phyloP scores from a whole-genome alignment of 2,329 filamentous ascomycete genomes.

The Sordariomycetes sp. region DNA sequence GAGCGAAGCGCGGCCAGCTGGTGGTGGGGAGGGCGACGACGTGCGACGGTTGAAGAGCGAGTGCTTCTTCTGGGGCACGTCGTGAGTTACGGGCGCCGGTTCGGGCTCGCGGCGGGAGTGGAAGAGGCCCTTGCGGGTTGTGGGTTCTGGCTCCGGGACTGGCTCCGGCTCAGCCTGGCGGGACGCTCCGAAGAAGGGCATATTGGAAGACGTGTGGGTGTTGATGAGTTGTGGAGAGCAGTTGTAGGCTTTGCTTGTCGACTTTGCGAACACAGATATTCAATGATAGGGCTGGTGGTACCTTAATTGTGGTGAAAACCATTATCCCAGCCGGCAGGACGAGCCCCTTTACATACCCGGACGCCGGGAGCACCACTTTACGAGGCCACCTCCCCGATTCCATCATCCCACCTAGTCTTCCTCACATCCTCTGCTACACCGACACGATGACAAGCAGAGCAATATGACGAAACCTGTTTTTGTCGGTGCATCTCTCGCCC shows the following conservation, averaged over 20 bases:
- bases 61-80: constrained; percentile 17
- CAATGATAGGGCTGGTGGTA: too few relatives aligned
- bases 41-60: constrained; percentile 25
- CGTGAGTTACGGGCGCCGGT: not conserved
- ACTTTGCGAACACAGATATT: too few relatives aligned
- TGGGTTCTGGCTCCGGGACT: constrained; percentile 1
- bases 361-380: not conserved
- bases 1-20: constrained; percentile 3
- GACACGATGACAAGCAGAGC: too few relatives aligned
- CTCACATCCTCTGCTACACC: not conserved
- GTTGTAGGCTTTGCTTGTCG: too few relatives aligned
- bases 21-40: constrained; percentile 11
- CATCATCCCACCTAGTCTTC: not conserved
- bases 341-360: not conserved
- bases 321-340: not conserved
- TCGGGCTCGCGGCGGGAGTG: constrained; percentile 1
- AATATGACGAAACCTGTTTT: constrained; percentile 2
- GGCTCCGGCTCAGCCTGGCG: constrained; percentile 5
- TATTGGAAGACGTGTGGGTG: too few relatives aligned
- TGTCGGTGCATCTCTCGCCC: too few relatives aligned
- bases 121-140: constrained; percentile 4
- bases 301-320: too few relatives aligned
- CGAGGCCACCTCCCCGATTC: not conserved
- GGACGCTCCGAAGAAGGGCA: constrained; percentile 13
- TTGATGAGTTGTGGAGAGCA: too few relatives aligned